Percentiles rank a stretch among this genome's conserved stretches.
These are phyloP conservation scores for Nannochloris sp. DNA, from an alignment of 139 green algal genomes.

Conservation along the genomic window DNA sequence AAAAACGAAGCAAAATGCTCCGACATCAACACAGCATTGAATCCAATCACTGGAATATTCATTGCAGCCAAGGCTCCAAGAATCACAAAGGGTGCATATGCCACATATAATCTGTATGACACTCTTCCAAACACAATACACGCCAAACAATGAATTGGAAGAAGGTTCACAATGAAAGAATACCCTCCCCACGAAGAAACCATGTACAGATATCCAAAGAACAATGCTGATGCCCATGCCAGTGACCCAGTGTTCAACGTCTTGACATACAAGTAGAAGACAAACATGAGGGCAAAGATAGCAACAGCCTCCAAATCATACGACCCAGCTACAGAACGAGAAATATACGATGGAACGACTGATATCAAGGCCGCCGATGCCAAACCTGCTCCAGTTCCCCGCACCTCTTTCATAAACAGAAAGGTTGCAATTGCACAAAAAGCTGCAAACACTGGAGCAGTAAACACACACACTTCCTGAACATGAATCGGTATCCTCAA, in stretches of 20 bases:
- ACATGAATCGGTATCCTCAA: slow-evolving; percentile 88
- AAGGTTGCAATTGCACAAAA: slow-evolving; percentile 77
- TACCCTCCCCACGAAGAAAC: slow-evolving; percentile 90
- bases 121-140: slow-evolving; percentile 61
- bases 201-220: slow-evolving; percentile 82
- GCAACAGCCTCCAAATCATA: slow-evolving; percentile 89
- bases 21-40: slow-evolving; percentile 90
- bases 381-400: slow-evolving; percentile 64
- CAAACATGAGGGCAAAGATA: slow-evolving; percentile 85
- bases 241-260: slow-evolving; percentile 39
- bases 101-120: slow-evolving; percentile 63
- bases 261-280: slow-evolving; percentile 88
- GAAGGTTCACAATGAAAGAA: slow-evolving; percentile 97
- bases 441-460: slow-evolving; percentile 84
- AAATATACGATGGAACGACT: slow-evolving; percentile 86
- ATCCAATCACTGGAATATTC: slow-evolving; percentile 87
- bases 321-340: slow-evolving; percentile 69
- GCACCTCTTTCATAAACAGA: slow-evolving; percentile 66
- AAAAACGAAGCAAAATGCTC: slow-evolving; percentile 95
- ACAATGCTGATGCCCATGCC: slow-evolving; percentile 55
- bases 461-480: slow-evolving; percentile 95
- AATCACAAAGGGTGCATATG: slow-evolving; percentile 71
- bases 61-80: slow-evolving; percentile 66
- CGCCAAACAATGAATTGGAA: slow-evolving; percentile 88
- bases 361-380: slow-evolving; percentile 74